Evolutionary conservation across 164 flowering plant genomes (phyloP).

Genomic region (Akebia trifoliata): DNA sequence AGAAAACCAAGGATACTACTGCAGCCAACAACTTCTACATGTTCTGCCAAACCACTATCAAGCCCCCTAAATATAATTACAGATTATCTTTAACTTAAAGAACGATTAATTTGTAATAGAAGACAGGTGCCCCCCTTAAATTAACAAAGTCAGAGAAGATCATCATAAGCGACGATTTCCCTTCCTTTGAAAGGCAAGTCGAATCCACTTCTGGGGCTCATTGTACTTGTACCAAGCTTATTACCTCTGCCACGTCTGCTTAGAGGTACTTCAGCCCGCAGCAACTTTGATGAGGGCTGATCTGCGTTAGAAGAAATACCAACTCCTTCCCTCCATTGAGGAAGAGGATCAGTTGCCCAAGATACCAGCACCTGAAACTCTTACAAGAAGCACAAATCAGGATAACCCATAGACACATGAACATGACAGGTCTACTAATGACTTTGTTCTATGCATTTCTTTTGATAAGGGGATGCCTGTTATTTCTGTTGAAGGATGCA

Average conservation of each 20-base stretch:
- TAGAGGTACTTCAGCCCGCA: constrained; percentile 63
- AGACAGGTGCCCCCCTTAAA: not conserved
- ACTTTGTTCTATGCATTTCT: not conserved
- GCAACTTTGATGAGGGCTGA: constrained; percentile 44
- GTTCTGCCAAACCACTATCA: too few species aligned
- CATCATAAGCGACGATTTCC: constrained; percentile 81
- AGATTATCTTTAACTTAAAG: not conserved
- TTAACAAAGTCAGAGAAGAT: constrained; percentile 41
- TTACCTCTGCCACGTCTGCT: constrained; percentile 65
- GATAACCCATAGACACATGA: not conserved
- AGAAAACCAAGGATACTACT: too few species aligned
- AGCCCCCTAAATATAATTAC: too few species aligned
- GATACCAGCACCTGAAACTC: constrained; percentile 56
- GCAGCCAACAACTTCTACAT: too few species aligned
- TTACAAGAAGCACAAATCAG: not conserved
- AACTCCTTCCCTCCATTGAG: constrained; percentile 51
- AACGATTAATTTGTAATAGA: not conserved
- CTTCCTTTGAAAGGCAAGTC: constrained; percentile 54
- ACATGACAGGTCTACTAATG: not conserved
- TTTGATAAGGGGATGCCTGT: too few species aligned
- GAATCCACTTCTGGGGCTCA: constrained; percentile 27
- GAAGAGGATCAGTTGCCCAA: constrained; percentile 59
- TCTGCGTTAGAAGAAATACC: constrained; percentile 22
- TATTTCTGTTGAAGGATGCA: too few species aligned
- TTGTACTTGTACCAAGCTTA: constrained; percentile 39